Percentiles rank a stretch among this genome's conserved stretches.
Evolutionary conservation across 1,284 basidiomycete species (phyloP).

Genomic region (Rhodofomes roseus): DNA sequence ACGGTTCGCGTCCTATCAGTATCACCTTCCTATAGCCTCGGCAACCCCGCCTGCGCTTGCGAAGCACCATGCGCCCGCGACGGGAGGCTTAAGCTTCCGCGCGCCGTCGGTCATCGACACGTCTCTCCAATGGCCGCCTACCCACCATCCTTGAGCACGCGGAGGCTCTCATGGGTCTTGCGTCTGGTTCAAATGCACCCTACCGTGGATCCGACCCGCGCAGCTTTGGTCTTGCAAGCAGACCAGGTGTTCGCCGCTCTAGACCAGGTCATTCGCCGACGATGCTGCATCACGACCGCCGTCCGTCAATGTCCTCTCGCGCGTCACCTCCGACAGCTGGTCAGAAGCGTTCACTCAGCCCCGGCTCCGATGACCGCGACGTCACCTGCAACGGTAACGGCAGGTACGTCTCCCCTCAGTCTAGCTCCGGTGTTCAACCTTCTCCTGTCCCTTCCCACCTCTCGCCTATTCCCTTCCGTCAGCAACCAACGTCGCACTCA

Average conservation of each 20-base stretch:
- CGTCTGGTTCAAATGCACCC: conserved; percentile 9
- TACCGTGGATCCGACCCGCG: conserved; percentile 28
- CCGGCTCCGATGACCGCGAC: conserved; percentile 59
- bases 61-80: too few relatives aligned
- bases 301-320: conserved; percentile 23
- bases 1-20: too few relatives aligned
- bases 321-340: conserved; percentile 23
- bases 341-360: conserved; percentile 63
- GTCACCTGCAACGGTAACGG: conserved; percentile 21
- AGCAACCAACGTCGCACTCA: conserved; percentile 52
- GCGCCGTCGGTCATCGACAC: too few relatives aligned
- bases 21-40: too few relatives aligned
- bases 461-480: conserved; percentile 72
- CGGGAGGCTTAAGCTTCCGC: too few relatives aligned
- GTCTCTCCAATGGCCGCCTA: too few relatives aligned
- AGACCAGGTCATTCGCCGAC: conserved; percentile 15
- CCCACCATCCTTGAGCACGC: too few relatives aligned
- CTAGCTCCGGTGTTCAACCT: conserved; percentile 42
- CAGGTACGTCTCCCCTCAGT: conserved; percentile 49
- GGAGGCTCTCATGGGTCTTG: conserved; percentile 64
- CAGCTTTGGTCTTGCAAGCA: conserved; percentile 19
- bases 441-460: conserved; percentile 49
- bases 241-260: neutral
- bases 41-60: too few relatives aligned
- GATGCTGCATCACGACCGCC: conserved; percentile 15